Base-by-base conservation (phyloP, 805 yeast genomes). In the Torulaspora quercuum region DNA sequence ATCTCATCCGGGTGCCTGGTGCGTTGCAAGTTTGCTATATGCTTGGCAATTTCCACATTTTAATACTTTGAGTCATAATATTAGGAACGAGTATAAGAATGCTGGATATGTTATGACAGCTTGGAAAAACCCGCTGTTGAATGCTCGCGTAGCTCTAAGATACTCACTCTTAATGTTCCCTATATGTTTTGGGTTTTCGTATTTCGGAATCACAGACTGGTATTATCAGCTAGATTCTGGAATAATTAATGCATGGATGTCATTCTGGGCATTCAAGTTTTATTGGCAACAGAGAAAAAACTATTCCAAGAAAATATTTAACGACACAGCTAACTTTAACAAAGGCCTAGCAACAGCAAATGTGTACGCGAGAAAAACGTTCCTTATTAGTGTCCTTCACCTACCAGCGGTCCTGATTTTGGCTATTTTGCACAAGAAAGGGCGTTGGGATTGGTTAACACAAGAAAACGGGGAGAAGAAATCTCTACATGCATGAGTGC, bases 1-100 rank as follows among this genome's bases (percentile, higher is more conserved):
- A 23, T 48, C 72, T 3, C 85, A 87, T 45, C 96, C 97, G 0
- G 97, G 92, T 6, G 94, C 95, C 3, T 90, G 97, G 97, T 78
- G 89, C 55, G 67, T 92, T 15, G 97, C 97, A 1, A 86, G 82
- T 0, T 65, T 92, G 35, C 65, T 92, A 25, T 92, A 84, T 56
- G 95, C 97, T 5, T 92, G 98, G 98, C 98, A 92, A 62, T 92
- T 92, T 61, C 98, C 98, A 2, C 98, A 92, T 60, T 92, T 92
- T 68, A 92, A 90, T 64, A 76, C 97, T 0, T 72, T 92, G 31
- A 81, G 94, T 35, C 96, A 89, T 63, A 82, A 82, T 49, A 80
- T 92, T 41, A 81, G 88, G 33, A 80, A 79, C 37, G 97, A 92
- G 56, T 92, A 92, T 58, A 80, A 82, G 51, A 70, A 72, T 31